Evolutionary conservation across 2,329 filamentous ascomycete genomes (phyloP), one percentile per base, ranked within the genome.

Genomic region (Aurifilum marmelostoma): DNA sequence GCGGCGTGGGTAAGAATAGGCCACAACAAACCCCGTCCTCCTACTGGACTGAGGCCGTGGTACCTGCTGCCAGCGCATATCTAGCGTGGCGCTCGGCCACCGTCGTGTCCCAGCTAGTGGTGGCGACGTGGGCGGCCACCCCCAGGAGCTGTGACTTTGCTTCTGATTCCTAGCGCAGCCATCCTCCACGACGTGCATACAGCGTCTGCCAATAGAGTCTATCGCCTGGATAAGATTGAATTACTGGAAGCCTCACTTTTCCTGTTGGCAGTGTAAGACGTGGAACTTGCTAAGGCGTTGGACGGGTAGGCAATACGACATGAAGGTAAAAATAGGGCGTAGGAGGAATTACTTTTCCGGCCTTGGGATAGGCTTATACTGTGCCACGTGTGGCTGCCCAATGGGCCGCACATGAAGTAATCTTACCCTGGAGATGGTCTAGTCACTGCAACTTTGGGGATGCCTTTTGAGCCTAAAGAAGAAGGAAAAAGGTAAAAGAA

Each of bases 371-470:
- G 61, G 61, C 41, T 32, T 21, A 27, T 21, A 47, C 18, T 9
- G 39, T 63, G 61, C 39, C 61, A 63, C 61, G 61, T 63, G 61
- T 63, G 39, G 39, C 16, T 63, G 37, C 39, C 24, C 39, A 21
- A 16, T 63, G 27, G 18, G 24, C 24, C 6, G 2, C 47, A 14
- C 41, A 63, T 47, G 32, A 14, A 16, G 39, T 47, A 47, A 47
- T 47, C 37, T 27, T 34, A 34, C 24, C 39, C 60, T 27, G 9
- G 24, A 29, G 16, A 16, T 62, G 2, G 3, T 27, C 18, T 18
- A 27, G 12, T n/a, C 24, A 41, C 14, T n/a, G 18, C n/a, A 18
- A 62, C 12, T 27, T 47, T 7, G 43, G 5, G 4, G 27, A 56
- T 29, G 52, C 3, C 18, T 11, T 21, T n/a, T n/a, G 43, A 47